phyloP scores from a whole-genome alignment of 441 rosid genomes.

The Gossypium gossypioides region DNA sequence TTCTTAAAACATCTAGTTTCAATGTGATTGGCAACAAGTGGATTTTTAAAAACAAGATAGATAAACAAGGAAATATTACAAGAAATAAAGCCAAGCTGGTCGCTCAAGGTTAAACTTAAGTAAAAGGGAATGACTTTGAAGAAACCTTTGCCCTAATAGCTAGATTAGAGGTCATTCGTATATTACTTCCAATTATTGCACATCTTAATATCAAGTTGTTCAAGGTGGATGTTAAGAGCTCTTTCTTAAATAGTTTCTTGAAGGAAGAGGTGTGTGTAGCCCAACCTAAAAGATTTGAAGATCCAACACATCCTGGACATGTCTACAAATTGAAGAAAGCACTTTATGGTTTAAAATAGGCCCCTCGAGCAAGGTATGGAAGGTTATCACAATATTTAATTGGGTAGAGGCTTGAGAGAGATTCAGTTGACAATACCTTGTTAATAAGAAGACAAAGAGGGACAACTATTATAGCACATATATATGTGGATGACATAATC shows the following conservation, averaged over 20 bases:
- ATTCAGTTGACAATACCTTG: background rate
- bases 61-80: background rate
- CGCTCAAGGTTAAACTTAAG: background rate
- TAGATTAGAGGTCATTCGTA: background rate
- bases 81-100: background rate
- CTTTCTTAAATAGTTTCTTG: background rate
- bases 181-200: no score
- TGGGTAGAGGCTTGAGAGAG: background rate
- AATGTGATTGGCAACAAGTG: background rate
- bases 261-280: background rate
- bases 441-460: background rate
- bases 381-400: background rate
- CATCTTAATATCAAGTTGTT: no score
- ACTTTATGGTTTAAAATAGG: background rate
- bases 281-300: background rate
- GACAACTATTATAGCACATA: background rate
- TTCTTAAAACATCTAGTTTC: background rate
- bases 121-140: background rate
- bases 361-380: background rate
- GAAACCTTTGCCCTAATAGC: background rate
- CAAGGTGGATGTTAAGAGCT: background rate
- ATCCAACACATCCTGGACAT: background rate
- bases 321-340: background rate
- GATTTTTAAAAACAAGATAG: background rate
- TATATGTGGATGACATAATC: background rate